phyloP scores from a whole-genome alignment of 179 eudicot genomes.

The Beta corolliflora region DNA sequence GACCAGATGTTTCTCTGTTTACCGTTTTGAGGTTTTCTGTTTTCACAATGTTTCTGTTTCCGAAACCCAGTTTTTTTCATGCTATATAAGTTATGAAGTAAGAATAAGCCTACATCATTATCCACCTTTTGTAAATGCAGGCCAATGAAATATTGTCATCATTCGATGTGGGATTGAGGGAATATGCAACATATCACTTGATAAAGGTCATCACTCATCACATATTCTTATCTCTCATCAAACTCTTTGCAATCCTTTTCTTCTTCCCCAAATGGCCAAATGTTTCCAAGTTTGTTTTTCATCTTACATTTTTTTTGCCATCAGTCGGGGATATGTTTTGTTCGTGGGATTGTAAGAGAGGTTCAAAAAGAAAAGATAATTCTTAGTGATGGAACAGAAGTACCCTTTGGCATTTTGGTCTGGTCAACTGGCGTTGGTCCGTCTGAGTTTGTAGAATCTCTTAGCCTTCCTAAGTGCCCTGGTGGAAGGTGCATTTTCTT shows the following conservation, averaged over 20 bases:
- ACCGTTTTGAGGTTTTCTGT: too few species aligned
- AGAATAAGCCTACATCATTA: not conserved
- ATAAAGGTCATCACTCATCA: slow-evolving; percentile 48
- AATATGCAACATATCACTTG: slow-evolving; percentile 82
- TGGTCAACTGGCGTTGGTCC: slow-evolving; percentile 99
- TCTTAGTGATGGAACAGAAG: slow-evolving; percentile 84
- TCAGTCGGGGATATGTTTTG: slow-evolving; percentile 77
- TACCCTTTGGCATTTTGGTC: slow-evolving; percentile 82
- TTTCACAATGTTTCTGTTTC: too few species aligned
- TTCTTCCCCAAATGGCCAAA: too few species aligned
- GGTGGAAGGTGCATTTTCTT: slow-evolving; percentile 71
- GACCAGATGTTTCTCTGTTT: not conserved
- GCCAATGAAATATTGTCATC: slow-evolving; percentile 93
- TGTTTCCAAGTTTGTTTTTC: not conserved
- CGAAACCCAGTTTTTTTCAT: too few species aligned
- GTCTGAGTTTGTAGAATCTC: slow-evolving; percentile 65
- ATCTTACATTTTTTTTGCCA: not conserved
- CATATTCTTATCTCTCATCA: not conserved
- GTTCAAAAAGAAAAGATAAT: slow-evolving; percentile 64
- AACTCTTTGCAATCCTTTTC: not conserved
- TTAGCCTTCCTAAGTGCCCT: slow-evolving; percentile 68
- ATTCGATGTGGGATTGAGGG: slow-evolving; percentile 81
- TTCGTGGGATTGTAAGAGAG: slow-evolving; percentile 77
- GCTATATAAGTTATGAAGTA: too few species aligned
- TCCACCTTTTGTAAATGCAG: slow-evolving; percentile 28